phyloP scores from a whole-genome alignment of 2,329 filamentous ascomycete genomes.

The Microdochium bolleyi region DNA sequence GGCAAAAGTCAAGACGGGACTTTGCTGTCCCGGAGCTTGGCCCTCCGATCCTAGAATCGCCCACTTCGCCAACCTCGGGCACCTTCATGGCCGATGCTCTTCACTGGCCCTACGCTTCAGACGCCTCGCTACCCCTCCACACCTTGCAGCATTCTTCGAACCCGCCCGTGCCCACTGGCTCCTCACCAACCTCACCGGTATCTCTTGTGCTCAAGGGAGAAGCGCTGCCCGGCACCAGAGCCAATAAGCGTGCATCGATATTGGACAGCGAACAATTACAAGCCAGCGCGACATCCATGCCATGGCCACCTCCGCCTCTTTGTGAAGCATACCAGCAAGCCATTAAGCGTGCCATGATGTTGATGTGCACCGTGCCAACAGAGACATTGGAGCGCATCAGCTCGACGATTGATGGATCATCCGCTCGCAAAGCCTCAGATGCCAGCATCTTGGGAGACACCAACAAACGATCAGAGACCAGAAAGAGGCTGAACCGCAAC shows the following conservation, averaged over 20 bases:
- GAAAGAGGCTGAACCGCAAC: slow-evolving; percentile 38
- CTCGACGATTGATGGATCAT: slow-evolving; percentile 32
- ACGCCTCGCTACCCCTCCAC: background rate
- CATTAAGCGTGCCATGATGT: slow-evolving; percentile 64
- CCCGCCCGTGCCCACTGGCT: background rate
- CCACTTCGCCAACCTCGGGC: background rate
- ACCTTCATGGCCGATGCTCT: background rate
- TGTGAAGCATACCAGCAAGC: slow-evolving; percentile 85
- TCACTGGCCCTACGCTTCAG: background rate
- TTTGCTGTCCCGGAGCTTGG: background rate
- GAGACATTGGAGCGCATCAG: slow-evolving; percentile 55
- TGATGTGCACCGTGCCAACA: slow-evolving; percentile 57
- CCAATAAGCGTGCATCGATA: background rate
- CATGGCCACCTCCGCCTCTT: slow-evolving; percentile 66
- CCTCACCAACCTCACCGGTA: background rate
- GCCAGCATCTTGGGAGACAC: slow-evolving; percentile 2
- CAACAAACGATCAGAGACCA: slow-evolving; percentile 29
- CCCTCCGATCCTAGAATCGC: background rate
- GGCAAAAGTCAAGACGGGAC: slow-evolving; percentile 23
- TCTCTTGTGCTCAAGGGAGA: background rate
- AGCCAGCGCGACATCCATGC: slow-evolving; percentile 2
- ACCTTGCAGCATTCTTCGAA: background rate
- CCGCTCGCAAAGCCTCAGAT: background rate
- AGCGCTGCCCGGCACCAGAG: background rate
- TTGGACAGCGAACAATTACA: background rate